Evolutionary conservation across 2,329 filamentous ascomycete species (phyloP), one percentile per base, ranked within the genome.

Genomic region (Penicillium capsulatum): DNA sequence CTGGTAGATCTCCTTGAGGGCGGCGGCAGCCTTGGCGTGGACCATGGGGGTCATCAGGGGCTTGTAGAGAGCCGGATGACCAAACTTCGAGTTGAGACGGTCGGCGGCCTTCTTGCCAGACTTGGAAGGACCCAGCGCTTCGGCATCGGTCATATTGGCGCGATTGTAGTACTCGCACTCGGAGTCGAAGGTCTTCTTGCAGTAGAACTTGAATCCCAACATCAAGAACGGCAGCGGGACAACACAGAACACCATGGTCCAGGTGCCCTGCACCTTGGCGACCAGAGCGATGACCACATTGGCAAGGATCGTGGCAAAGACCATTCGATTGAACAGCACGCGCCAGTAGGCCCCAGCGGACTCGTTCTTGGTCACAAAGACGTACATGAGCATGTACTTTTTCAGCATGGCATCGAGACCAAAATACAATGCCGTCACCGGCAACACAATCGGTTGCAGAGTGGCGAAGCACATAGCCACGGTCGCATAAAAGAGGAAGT

Each of bases 361-460:
- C 61, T 98, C 92, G 17, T 84, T 95, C 71, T 97, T 98, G 32
- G 92, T 98, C 50, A 94, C 79, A 59, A 96, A 97, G 49, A 96
- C 84, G 66, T 98, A 95, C 51, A 97, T 76, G 27, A 97, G 70
- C 31, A 96, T 73, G 59, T 98, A 98, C 68, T 97, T 97, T 76
- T 95, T 96, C 60, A 97, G 74, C 67, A 84, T 87, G 3, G 83
- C 82, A 63, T 98, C 92, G 35, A 98, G 72, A 36, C 73, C 70
- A 63, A 97, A 97, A 73, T 96, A 98, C 19, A 96, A 68, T 1
- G 90, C 89, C 1, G 86, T 88, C 27, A 94, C 85, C 0, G 86
- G 81, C 6, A 98, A 74, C 2, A 92, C 84, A 16, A 97, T 74
- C 0, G 92, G 92, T 64, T 97, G 92, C 36, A 97, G 74, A 2